These are phyloP conservation scores for Aspergillus sp. DNA, from an alignment of 2,329 filamentous ascomycete genomes.

Conservation along the genomic window DNA sequence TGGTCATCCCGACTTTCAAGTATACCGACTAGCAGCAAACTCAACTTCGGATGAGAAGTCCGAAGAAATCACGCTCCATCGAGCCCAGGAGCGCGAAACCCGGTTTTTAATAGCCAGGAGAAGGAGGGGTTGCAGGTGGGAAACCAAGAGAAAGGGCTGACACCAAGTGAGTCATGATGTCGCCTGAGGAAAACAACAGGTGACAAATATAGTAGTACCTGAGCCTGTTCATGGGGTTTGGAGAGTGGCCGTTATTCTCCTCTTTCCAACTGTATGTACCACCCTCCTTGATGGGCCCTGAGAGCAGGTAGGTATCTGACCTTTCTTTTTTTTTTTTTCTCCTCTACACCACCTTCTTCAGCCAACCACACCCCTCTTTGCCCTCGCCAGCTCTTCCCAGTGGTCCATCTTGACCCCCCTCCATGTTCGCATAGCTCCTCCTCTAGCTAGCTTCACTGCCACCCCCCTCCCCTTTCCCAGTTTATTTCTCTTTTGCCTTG, in stretches of 20 bases:
- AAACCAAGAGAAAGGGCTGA: slow-evolving; percentile 19
- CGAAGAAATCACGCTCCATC: neutral
- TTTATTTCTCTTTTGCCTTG: slow-evolving; percentile 28
- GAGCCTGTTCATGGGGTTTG: slow-evolving; percentile 32
- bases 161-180: slow-evolving; percentile 31
- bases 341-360: slow-evolving; percentile 14
- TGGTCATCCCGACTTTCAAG: slow-evolving; percentile 21
- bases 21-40: neutral
- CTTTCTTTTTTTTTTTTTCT: slow-evolving; percentile 9
- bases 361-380: slow-evolving; percentile 18
- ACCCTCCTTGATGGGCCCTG: slow-evolving; percentile 26
- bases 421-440: slow-evolving; percentile 19
- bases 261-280: slow-evolving; percentile 31
- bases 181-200: slow-evolving; percentile 25
- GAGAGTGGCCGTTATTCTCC: slow-evolving; percentile 23
- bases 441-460: slow-evolving; percentile 19
- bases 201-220: slow-evolving; percentile 33
- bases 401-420: slow-evolving; percentile 19
- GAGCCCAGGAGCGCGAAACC: neutral
- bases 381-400: slow-evolving; percentile 12
- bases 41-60: slow-evolving; percentile 13
- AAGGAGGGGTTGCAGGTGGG: neutral
- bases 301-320: slow-evolving; percentile 11
- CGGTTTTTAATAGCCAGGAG: neutral
- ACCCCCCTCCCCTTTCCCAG: slow-evolving; percentile 33